Base-by-base conservation (phyloP, 257 asterid species). In the Datura wrightii region DNA sequence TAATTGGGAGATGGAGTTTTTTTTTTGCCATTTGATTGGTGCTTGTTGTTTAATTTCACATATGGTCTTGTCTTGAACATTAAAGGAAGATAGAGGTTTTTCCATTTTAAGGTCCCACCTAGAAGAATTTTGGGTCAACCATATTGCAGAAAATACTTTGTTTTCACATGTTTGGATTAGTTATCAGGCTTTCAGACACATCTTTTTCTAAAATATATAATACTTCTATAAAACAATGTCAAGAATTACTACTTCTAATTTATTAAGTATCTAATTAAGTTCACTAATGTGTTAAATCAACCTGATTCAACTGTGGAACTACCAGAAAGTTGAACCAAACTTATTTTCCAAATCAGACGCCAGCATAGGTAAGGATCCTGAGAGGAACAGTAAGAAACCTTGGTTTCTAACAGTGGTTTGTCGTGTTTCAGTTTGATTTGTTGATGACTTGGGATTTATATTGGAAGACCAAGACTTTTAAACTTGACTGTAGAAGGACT, bases 161-260 rank as follows among this genome's bases (percentile, higher is more conserved):
- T 4, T 63, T 46, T 60, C 76, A 81, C 76, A 81, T 60, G 46
- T 81, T 60, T 81, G 84, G 59, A 81, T 59, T 19, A 34, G 59
- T 34, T 6, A 16, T 60, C 37, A 18, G 80, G 16, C 54, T 50
- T 5, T 81, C 5, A 81, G 55, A 81, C 55, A 19, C 55, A 60
- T 44, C 60, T 39, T 76, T 76, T 50, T 50, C 46, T 54, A 24
- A 76, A 37, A 10, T 19, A 6, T 13, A 10, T 42, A 76, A 50
- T 63, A 63, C 18, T 3, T 53, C 1, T 4, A 5, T 11, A 10
- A 69, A 36, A 42, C n/a, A 31, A 37, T 24, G 1, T 24, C 31
- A 24, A 24, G 31, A 24, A 24, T n/a, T n/a, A n/a, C n/a, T n/a
- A n/a, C n/a, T n/a, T 1, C 31, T 24, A 24, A 24, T 24, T 24